phyloP scores from a whole-genome alignment of 768 basidiomycete genomes.

The Lactarius sp. region DNA sequence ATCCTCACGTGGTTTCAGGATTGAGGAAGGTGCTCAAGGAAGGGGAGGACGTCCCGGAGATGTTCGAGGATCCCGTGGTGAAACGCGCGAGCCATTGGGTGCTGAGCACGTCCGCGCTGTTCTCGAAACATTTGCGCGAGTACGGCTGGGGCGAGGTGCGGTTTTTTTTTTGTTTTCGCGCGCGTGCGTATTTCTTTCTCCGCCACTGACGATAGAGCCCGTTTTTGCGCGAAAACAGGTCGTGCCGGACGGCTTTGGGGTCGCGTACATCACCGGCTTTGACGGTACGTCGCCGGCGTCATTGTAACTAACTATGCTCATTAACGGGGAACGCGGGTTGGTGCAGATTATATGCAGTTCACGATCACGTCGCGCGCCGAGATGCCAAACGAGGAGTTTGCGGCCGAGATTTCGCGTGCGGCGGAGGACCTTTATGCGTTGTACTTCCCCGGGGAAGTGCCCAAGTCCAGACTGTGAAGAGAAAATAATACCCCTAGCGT shows the following conservation, averaged over 20 bases:
- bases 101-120: slow-evolving; percentile 84
- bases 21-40: slow-evolving; percentile 61
- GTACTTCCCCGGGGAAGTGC: slow-evolving; percentile 28
- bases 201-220: not conserved
- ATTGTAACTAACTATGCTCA: no score
- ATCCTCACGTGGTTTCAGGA: slow-evolving; percentile 38
- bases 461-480: slow-evolving; percentile 16
- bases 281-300: slow-evolving; percentile 45
- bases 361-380: slow-evolving; percentile 83
- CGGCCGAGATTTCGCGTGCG: slow-evolving; percentile 59
- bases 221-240: slow-evolving; percentile 41
- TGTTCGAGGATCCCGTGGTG: slow-evolving; percentile 75
- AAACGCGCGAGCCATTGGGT: slow-evolving; percentile 76
- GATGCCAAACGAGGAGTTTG: slow-evolving; percentile 75
- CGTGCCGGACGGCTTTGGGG: slow-evolving; percentile 89
- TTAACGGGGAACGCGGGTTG: not conserved
- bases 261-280: slow-evolving; percentile 91
- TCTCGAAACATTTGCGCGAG: slow-evolving; percentile 74
- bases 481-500: no score
- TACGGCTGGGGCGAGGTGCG: slow-evolving; percentile 92
- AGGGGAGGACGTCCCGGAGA: slow-evolving; percentile 58
- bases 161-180: not conserved
- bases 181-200: not conserved
- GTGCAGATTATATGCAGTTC: slow-evolving; percentile 73
- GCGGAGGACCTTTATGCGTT: slow-evolving; percentile 69